phyloP scores from a whole-genome alignment of 192 early-diverging fungal species.

The Spizellomyces punctatus region DNA sequence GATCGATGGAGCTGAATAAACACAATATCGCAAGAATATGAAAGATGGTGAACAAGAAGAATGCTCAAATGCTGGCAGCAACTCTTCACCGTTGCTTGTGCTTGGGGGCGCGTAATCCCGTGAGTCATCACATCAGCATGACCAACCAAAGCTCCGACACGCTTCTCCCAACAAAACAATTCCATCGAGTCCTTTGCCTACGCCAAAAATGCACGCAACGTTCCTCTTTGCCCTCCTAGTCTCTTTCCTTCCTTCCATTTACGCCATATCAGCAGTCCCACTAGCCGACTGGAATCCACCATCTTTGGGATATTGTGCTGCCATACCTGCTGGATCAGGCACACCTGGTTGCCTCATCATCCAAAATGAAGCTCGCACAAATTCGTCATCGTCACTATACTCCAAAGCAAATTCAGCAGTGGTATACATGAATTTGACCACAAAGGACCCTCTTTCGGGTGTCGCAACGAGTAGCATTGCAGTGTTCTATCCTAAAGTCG shows the following conservation, averaged over 20 bases:
- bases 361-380: conserved; percentile 1
- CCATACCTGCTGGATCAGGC: not conserved
- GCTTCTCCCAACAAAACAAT: no score
- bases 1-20: no score
- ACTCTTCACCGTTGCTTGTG: no score
- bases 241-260: not conserved
- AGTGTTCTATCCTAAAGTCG: conserved; percentile 48
- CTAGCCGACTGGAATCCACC: conserved; percentile 12
- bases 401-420: conserved; percentile 4
- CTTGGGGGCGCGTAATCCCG: no score
- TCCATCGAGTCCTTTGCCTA: no score
- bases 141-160: no score
- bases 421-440: conserved; percentile 23
- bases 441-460: not conserved
- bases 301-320: conserved; percentile 20
- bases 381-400: not conserved
- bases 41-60: no score
- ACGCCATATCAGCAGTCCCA: conserved; percentile 10
- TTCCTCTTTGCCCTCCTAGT: conserved; percentile 20
- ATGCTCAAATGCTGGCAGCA: no score
- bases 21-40: no score
- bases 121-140: no score
- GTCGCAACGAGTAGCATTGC: conserved; percentile 26
- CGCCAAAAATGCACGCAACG: not conserved
- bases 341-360: not conserved